Base-by-base conservation (phyloP, 108 stramenopile genomes). In the Nitzschia sp. region DNA sequence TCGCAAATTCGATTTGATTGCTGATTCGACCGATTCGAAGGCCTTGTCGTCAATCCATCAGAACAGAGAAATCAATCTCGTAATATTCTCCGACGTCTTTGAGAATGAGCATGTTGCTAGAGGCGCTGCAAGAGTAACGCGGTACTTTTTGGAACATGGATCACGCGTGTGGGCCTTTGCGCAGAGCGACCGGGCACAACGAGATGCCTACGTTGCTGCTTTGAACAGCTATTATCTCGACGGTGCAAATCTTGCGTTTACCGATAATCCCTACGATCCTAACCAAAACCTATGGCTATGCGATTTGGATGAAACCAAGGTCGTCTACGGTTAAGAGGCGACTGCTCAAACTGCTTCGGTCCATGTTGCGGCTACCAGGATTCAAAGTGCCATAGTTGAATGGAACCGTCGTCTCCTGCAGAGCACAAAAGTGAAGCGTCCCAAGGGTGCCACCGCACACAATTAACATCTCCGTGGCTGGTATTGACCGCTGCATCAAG, bases 381-480 rank as follows among this genome's bases (percentile, higher is more conserved):
- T 47, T 65, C 57, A 77, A 83, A 95, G 38, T 72, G 78, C 97
- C 95, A 98, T 23, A 97, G 25, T 62, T 85, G 88, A 49, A 98
- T 90, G 13, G 81, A 62, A 8, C 95, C 93, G 70, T 98, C 97
- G 68, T 98, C 97, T 3, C 96, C 91, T n/a, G 81, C 87, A 13
- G 92, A 87, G 3, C 84, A 85, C 29, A 97, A 70, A 13, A 89
- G 34, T 13, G 66, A 89, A 6, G 92, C 86, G 66, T 89, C 90
- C 42, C 28, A 58, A 5, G 98, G 98, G 74, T 91, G 93, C 98
- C 98, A 99, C 46, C 85, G 65, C 3, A 98, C 97, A 64, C 95
- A 95, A 81, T 99, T 99, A 36, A 98, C 91, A 75, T 99, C 98
- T 8, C 78, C 89, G 65, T 97, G 96, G 0, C 84, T 88, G 28